These are phyloP conservation scores for Phaeosphaeria sp. DNA, from an alignment of 2,329 filamentous ascomycete species.

Conservation along the genomic window DNA sequence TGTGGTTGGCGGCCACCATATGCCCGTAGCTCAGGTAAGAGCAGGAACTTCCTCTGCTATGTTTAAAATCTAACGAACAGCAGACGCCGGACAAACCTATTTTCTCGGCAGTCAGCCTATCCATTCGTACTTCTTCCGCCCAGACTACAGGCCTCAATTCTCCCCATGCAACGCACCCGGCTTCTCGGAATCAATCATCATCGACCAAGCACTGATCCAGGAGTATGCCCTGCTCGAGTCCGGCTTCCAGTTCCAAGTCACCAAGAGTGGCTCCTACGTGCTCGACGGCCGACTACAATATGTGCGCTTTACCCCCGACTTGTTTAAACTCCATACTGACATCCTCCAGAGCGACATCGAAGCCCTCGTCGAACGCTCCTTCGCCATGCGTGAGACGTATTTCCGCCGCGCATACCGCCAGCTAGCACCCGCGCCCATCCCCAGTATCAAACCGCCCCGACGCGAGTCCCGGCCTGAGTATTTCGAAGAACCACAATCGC, in stretches of 20 bases:
- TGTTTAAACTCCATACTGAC: neutral
- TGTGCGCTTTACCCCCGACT: slow-evolving; percentile 11
- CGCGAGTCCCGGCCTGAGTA: neutral
- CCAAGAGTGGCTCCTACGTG: slow-evolving; percentile 13
- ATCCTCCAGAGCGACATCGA: slow-evolving; percentile 22
- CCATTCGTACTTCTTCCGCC: slow-evolving; percentile 29
- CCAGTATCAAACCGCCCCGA: too few species aligned
- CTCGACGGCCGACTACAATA: slow-evolving; percentile 20
- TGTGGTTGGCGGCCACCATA: slow-evolving; percentile 29
- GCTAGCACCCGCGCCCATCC: slow-evolving; percentile 7
- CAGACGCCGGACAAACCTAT: slow-evolving; percentile 25
- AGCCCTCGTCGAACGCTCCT: slow-evolving; percentile 22
- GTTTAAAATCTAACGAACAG: neutral
- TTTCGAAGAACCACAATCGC: neutral
- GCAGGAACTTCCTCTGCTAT: neutral
- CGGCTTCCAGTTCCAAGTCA: slow-evolving; percentile 9
- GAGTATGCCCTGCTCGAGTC: slow-evolving; percentile 19
- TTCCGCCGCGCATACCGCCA: slow-evolving; percentile 17
- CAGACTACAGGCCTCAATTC: slow-evolving; percentile 28
- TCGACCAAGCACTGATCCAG: slow-evolving; percentile 19
- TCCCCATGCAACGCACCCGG: neutral
- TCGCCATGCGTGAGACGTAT: slow-evolving; percentile 21
- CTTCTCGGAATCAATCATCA: slow-evolving; percentile 12
- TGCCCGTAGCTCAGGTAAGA: slow-evolving; percentile 24
- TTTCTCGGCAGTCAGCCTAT: slow-evolving; percentile 27